Percentiles rank a stretch among this genome's conserved stretches.
phyloP scores from a whole-genome alignment of 2,329 filamentous ascomycete genomes.

The Claviceps quebecensis region DNA sequence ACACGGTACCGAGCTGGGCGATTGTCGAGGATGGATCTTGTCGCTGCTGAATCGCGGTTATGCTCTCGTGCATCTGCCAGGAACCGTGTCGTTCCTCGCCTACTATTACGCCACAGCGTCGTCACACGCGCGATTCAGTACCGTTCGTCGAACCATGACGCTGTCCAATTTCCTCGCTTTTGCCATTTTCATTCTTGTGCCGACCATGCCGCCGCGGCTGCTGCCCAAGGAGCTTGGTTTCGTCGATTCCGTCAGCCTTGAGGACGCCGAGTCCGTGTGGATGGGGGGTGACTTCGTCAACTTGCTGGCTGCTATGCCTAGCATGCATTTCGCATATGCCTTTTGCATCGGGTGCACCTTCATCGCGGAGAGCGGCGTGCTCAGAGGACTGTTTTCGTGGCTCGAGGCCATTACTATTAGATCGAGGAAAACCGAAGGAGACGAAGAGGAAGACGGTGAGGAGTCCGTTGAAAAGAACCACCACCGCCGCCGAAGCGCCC shows the following conservation, averaged over 20 bases:
- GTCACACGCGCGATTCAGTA: conserved; percentile 39
- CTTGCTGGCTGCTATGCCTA: conserved; percentile 42
- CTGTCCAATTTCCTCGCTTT: conserved; percentile 43
- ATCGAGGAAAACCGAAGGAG: background rate
- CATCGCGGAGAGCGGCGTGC: conserved; percentile 35
- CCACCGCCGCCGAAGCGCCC: conserved; percentile 10
- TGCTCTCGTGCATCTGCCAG: conserved; percentile 60
- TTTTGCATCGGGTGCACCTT: conserved; percentile 38
- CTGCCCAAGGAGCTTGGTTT: conserved; percentile 42
- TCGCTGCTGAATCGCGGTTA: conserved; percentile 54
- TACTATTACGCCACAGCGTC: conserved; percentile 54
- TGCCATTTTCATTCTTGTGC: conserved; percentile 39
- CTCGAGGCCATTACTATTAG: conserved; percentile 1
- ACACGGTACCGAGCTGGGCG: conserved; percentile 33
- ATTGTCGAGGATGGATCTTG: conserved; percentile 31
- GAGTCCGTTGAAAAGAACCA: conserved; percentile 7
- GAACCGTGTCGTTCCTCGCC: conserved; percentile 48
- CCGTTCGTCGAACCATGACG: conserved; percentile 38
- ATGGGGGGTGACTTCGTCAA: conserved; percentile 33
- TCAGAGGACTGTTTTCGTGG: conserved; percentile 19
- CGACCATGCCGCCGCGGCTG: conserved; percentile 43
- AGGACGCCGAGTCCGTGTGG: conserved; percentile 16
- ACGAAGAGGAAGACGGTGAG: conserved; percentile 7
- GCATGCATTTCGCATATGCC: conserved; percentile 41
- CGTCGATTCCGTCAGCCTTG: conserved; percentile 37